These are phyloP conservation scores for Penicillium expansum DNA, from an alignment of 2,329 filamentous ascomycete genomes.

Conservation along the genomic window DNA sequence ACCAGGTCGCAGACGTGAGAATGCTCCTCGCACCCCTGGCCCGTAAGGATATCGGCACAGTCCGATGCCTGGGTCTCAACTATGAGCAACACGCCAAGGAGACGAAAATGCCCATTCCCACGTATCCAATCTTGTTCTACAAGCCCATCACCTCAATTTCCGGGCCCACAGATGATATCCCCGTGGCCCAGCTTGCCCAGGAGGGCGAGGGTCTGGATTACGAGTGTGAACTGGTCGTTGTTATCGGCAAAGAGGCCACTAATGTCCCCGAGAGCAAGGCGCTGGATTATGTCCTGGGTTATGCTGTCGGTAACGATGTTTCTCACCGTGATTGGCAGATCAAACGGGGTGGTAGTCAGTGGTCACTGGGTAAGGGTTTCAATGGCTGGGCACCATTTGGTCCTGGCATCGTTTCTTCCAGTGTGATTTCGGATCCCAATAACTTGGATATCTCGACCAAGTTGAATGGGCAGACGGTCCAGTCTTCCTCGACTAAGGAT, in stretches of 20 bases:
- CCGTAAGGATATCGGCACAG: constrained; percentile 61
- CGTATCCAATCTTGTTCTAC: constrained; percentile 71
- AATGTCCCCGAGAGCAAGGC: constrained; percentile 65
- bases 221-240: constrained; percentile 72
- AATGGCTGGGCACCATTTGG: constrained; percentile 74
- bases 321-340: constrained; percentile 76
- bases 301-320: constrained; percentile 75
- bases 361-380: constrained; percentile 70
- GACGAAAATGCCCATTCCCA: constrained; percentile 65
- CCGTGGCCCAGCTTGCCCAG: constrained; percentile 64
- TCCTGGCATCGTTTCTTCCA: constrained; percentile 64
- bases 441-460: constrained; percentile 45
- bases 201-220: constrained; percentile 68
- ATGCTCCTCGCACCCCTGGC: constrained; percentile 63
- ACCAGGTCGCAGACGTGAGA: constrained; percentile 54
- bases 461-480: constrained; percentile 50
- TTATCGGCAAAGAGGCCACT: constrained; percentile 66
- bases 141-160: constrained; percentile 66
- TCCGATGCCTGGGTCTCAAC: constrained; percentile 69
- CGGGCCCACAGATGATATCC: constrained; percentile 65
- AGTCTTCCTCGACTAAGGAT: constrained; percentile 51
- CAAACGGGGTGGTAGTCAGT: constrained; percentile 65
- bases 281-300: constrained; percentile 71
- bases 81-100: constrained; percentile 71
- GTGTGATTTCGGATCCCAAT: constrained; percentile 46